Base-by-base conservation (phyloP, 306 rosid species). In the Prunus fruticosa region DNA sequence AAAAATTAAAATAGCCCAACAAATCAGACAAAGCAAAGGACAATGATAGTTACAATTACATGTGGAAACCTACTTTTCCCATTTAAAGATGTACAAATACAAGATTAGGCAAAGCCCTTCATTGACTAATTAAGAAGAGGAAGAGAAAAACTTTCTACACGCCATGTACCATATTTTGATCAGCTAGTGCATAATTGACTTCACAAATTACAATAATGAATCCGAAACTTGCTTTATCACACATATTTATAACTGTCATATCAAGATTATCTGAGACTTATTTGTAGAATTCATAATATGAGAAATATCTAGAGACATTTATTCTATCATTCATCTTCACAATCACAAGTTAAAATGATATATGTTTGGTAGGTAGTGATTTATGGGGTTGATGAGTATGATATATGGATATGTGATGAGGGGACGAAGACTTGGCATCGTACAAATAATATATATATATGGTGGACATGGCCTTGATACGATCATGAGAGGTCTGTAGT, bases 371-470 rank as follows among this genome's bases (percentile, higher is more conserved):
- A 67, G 84, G 83, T 75, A 69, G 76, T 69, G 79, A 83, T 83
- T 79, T 80, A 87, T 76, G 63, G 75, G 77, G 72, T 67, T 78
- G 91, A 89, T 72, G 78, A 68, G 64, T 83, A 75, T n/a, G 58
- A 54, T 5, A 28, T 27, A 75, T 68, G 76, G 73, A 54, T 25
- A 73, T 82, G 84, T 85, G 88, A 80, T 87, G 85, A 75, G 69
- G 19, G 62, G 57, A 67, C 28, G 22, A 71, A 13, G 51, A 73
- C n/a, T 74, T 16, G 76, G 52, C 19, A 28, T 67, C 58, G 79
- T 51, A 41, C 63, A 65, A 80, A 79, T 77, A 66, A n/a, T n/a
- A 65, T 74, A 80, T 52, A 79, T n/a, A n/a, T n/a, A n/a, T n/a
- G n/a, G n/a, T n/a, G n/a, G 72, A 76, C 84, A 38, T 87, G 84